Percentiles rank a stretch among this genome's conserved stretches.
These are phyloP conservation scores for Sordariomycetes sp. DNA, from an alignment of 2,329 filamentous ascomycete genomes.

Conservation along the genomic window DNA sequence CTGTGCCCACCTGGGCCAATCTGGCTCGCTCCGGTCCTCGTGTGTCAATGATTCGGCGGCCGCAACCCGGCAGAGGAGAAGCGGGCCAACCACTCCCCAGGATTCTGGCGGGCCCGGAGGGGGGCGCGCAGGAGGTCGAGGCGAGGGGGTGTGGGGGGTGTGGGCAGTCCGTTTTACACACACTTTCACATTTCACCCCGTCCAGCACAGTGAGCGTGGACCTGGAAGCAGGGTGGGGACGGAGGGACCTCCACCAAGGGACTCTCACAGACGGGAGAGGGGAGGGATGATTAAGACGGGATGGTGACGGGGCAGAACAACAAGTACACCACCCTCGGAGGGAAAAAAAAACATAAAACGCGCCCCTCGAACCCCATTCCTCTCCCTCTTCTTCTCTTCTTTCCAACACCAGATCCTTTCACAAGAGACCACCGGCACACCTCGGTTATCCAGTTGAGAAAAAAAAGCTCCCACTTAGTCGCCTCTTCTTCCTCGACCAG, in stretches of 20 bases:
- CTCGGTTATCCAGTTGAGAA: neutral
- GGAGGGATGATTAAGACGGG: neutral
- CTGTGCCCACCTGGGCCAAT: neutral
- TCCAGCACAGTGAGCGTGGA: neutral
- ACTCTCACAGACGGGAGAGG: neutral
- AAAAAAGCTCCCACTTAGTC: neutral
- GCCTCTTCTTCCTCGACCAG: neutral
- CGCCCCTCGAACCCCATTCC: neutral
- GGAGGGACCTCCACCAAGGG: neutral
- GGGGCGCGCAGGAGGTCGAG: neutral
- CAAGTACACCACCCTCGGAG: neutral
- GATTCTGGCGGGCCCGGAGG: neutral
- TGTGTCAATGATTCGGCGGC: neutral
- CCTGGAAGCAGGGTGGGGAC: neutral
- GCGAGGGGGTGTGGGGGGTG: neutral
- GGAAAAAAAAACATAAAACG: neutral
- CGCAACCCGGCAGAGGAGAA: neutral
- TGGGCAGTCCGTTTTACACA: conserved; percentile 3
- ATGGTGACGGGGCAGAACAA: neutral
- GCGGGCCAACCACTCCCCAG: conserved; percentile 1
- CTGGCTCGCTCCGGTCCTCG: neutral
- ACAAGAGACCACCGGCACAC: neutral
- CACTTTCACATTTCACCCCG: neutral
- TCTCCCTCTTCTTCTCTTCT: neutral
- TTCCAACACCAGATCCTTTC: neutral